These are phyloP conservation scores for Dactylellina parvicollis DNA, from an alignment of 2,329 filamentous ascomycete species.

Conservation along the genomic window DNA sequence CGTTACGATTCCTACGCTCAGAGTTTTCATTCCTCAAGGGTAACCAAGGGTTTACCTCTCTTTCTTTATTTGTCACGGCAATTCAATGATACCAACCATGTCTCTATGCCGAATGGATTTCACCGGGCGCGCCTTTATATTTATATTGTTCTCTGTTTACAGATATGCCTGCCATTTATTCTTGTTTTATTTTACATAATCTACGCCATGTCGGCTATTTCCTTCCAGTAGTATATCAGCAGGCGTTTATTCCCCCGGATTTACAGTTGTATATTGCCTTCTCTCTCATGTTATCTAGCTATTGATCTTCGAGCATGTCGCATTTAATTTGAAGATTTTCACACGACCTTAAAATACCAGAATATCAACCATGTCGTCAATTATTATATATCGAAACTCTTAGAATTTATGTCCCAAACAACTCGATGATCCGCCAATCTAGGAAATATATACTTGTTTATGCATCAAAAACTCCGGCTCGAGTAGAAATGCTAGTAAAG, in stretches of 20 bases:
- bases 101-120: too few species aligned
- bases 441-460: not conserved
- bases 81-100: conserved; percentile 43
- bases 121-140: too few species aligned
- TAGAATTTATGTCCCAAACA: too few species aligned
- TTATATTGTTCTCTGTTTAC: too few species aligned
- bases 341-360: too few species aligned
- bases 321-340: too few species aligned
- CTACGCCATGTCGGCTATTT: not conserved
- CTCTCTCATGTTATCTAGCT: not conserved
- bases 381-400: too few species aligned
- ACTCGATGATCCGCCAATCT: not conserved
- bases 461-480: not conserved
- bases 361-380: too few species aligned
- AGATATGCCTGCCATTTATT: not conserved
- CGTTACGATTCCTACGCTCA: not conserved
- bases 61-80: not conserved
- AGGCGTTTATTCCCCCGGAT: too few species aligned
- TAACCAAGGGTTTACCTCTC: conserved; percentile 3
- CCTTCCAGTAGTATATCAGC: not conserved
- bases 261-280: not conserved
- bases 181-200: not conserved
- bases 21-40: not conserved
- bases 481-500: not conserved
- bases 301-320: too few species aligned